phyloP scores from a whole-genome alignment of 164 flowering plant species.

The Sextonia rubra region DNA sequence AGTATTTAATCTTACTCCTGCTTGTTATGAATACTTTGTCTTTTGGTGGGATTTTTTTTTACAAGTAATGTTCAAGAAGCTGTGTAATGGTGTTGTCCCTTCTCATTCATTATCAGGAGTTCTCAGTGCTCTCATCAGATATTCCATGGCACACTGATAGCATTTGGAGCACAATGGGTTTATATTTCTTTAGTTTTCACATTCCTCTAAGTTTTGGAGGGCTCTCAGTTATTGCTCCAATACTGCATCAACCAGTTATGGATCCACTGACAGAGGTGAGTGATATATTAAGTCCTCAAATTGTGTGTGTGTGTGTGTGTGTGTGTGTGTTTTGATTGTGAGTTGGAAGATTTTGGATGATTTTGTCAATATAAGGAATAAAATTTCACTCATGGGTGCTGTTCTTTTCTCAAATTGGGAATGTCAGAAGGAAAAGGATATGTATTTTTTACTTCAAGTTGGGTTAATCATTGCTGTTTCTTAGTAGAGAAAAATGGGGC shows the following conservation, averaged over 20 bases:
- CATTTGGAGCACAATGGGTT: conserved; percentile 59
- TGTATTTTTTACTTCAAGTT: no score
- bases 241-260: conserved; percentile 51
- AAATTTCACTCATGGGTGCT: neutral
- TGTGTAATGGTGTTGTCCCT: neutral
- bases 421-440: neutral
- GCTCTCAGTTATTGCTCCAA: conserved; percentile 44
- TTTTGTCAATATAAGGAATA: no score
- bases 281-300: neutral
- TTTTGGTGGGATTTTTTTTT: neutral
- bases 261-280: conserved; percentile 63
- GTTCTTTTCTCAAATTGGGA: neutral
- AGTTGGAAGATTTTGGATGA: no score
- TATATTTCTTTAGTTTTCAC: conserved; percentile 73
- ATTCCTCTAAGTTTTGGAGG: conserved; percentile 84
- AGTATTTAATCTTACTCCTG: no score
- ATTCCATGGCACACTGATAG: conserved; percentile 56
- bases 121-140: conserved; percentile 52
- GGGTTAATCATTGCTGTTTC: no score
- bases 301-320: neutral
- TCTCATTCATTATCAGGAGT: conserved; percentile 32
- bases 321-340: no score
- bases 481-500: no score
- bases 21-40: no score
- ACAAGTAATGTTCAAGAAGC: neutral